These are phyloP conservation scores for Euptelea pleiosperma DNA, from an alignment of 164 flowering plant species.

Conservation along the genomic window DNA sequence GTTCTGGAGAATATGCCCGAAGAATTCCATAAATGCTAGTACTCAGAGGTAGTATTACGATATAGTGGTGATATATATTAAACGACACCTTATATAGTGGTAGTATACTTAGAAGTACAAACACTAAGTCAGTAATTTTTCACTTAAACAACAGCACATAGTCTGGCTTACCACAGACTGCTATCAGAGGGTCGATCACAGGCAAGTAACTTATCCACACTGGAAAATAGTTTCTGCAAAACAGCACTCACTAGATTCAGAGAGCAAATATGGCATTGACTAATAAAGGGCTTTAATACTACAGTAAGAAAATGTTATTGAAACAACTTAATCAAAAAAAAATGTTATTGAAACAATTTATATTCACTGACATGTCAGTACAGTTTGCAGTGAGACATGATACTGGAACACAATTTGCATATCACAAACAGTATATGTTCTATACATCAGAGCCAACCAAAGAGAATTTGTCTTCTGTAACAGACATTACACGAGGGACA, in stretches of 20 bases:
- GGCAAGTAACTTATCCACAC: constrained; percentile 64
- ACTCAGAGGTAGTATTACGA: too few relatives aligned
- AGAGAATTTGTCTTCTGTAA: too few relatives aligned
- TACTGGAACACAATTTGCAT: background rate
- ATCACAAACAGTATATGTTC: background rate
- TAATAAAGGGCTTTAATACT: background rate
- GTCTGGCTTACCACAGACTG: constrained; percentile 58
- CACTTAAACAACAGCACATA: background rate
- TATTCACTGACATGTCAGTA: background rate
- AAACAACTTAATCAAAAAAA: background rate
- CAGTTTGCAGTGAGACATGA: too few relatives aligned
- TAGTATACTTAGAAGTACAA: too few relatives aligned
- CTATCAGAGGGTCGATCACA: constrained; percentile 64
- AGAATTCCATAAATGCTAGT: too few relatives aligned
- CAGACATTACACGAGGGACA: too few relatives aligned
- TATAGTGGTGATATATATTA: too few relatives aligned
- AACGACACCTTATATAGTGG: too few relatives aligned
- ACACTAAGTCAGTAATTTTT: too few relatives aligned
- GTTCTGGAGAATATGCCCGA: too few relatives aligned
- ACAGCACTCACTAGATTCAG: constrained; percentile 13
- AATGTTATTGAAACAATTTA: background rate
- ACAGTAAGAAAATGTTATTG: too few relatives aligned
- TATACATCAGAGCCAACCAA: background rate
- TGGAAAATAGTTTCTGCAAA: constrained; percentile 66
- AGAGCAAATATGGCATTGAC: background rate